These are phyloP conservation scores for Lavandula angustifolia DNA, from an alignment of 257 asterid genomes.

Conservation along the genomic window DNA sequence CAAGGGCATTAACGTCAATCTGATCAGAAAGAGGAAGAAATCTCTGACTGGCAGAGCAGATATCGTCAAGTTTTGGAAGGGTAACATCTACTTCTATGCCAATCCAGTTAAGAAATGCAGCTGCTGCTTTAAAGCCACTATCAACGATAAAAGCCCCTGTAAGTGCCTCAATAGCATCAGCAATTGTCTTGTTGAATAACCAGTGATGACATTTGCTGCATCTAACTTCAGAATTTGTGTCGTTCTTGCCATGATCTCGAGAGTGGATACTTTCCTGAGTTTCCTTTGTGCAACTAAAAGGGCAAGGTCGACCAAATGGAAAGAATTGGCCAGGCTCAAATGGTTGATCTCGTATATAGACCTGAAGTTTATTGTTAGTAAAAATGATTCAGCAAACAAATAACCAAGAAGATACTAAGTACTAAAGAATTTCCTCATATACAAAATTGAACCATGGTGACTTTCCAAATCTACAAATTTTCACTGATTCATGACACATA, in stretches of 20 bases:
- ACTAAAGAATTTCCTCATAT: background rate
- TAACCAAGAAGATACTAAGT: conserved; percentile 22
- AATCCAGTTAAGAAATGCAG: conserved; percentile 85
- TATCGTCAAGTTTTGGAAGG: conserved; percentile 46
- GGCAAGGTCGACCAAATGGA: conserved; percentile 80
- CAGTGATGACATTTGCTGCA: conserved; percentile 89
- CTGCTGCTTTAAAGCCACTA: conserved; percentile 86
- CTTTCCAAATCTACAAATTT: background rate
- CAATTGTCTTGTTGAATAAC: conserved; percentile 83
- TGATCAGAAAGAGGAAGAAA: conserved; percentile 62
- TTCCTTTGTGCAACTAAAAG: conserved; percentile 59
- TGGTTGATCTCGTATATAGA: conserved; percentile 84
- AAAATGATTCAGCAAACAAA: conserved; percentile 21
- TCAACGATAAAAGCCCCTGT: conserved; percentile 87
- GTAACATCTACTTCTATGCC: conserved; percentile 65
- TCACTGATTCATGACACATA: background rate
- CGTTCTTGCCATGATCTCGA: conserved; percentile 34
- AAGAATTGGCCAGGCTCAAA: conserved; percentile 69
- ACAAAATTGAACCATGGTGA: conserved; percentile 12
- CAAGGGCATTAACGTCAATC: conserved; percentile 59
- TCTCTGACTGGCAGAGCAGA: conserved; percentile 59
- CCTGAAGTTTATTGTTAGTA: conserved; percentile 47
- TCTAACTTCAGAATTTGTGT: conserved; percentile 48
- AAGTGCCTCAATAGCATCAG: conserved; percentile 95
- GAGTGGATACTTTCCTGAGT: conserved; percentile 61